A percentile compares a stretch with the other conserved stretches of the same genome.
These are phyloP conservation scores for Podospora fimiseda DNA, from an alignment of 495 filamentous ascomycete species.

Conservation along the genomic window DNA sequence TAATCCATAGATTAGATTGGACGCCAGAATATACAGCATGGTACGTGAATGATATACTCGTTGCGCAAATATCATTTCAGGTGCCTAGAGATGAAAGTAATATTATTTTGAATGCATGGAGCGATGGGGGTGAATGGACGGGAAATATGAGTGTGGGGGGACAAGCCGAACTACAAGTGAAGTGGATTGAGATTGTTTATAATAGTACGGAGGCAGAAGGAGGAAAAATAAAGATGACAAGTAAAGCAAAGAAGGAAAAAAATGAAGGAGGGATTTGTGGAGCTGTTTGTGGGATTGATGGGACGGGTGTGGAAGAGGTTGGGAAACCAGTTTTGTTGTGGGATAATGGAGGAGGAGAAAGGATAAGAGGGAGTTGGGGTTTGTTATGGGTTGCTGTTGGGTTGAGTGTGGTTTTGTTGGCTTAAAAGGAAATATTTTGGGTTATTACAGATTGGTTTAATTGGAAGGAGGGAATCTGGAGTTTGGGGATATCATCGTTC, in stretches of 20 bases:
- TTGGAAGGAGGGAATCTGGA: no score
- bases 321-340: conserved; percentile 42
- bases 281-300: conserved; percentile 48
- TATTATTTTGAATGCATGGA: conserved; percentile 69
- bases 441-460: no score
- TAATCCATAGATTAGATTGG: conserved; percentile 71
- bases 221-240: conserved; percentile 2
- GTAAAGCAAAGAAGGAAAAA: not conserved
- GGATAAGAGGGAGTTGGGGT: not conserved
- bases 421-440: no score
- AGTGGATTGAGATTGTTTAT: conserved; percentile 69
- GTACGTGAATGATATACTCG: conserved; percentile 56
- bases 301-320: conserved; percentile 25
- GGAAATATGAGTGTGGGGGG: conserved; percentile 59
- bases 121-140: conserved; percentile 65
- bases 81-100: conserved; percentile 54
- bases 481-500: no score
- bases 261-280: conserved; percentile 20
- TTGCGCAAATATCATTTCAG: conserved; percentile 55
- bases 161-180: conserved; percentile 59
- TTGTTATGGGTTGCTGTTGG: not conserved
- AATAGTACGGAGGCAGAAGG: conserved; percentile 41
- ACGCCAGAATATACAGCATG: conserved; percentile 52
- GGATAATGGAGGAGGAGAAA: conserved; percentile 28
- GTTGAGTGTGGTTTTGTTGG: not conserved